These are phyloP conservation scores for Penicillium sp. DNA, from an alignment of 2,329 filamentous ascomycete species.

Conservation along the genomic window DNA sequence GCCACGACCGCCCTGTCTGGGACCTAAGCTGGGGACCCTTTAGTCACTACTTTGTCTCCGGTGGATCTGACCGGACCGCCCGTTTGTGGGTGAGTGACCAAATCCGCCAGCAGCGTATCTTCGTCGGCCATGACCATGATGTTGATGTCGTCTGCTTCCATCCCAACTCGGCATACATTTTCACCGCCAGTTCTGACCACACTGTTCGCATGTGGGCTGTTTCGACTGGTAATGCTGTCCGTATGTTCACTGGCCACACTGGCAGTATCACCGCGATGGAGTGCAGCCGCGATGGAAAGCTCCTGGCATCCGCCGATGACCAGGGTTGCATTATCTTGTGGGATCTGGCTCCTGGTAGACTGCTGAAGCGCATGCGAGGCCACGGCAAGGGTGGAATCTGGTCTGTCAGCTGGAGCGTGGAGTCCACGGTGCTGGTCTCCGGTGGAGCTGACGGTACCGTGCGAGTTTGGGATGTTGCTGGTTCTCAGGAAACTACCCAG, in stretches of 20 bases:
- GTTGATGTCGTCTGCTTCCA: slow-evolving; percentile 94
- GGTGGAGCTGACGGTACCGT: slow-evolving; percentile 91
- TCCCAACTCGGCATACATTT: slow-evolving; percentile 88
- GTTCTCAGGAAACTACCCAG: slow-evolving; percentile 61
- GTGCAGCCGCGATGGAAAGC: slow-evolving; percentile 82
- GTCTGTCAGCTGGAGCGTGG: slow-evolving; percentile 88
- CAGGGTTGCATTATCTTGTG: slow-evolving; percentile 89
- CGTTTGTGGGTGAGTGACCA: slow-evolving; percentile 92
- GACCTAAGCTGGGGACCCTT: slow-evolving; percentile 86
- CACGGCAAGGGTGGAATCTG: slow-evolving; percentile 93
- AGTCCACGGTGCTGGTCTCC: slow-evolving; percentile 85
- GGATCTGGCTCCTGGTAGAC: slow-evolving; percentile 82
- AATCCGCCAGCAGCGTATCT: slow-evolving; percentile 80
- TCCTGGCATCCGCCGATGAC: slow-evolving; percentile 86
- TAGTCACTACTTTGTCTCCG: slow-evolving; percentile 90
- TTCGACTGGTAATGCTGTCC: slow-evolving; percentile 79
- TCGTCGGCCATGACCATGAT: slow-evolving; percentile 88
- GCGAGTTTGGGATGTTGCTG: slow-evolving; percentile 85
- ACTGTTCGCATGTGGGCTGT: slow-evolving; percentile 97
- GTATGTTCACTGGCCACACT: slow-evolving; percentile 87
- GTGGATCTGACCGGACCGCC: slow-evolving; percentile 83
- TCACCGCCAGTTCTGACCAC: slow-evolving; percentile 89
- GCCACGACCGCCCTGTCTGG: slow-evolving; percentile 86
- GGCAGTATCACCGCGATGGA: slow-evolving; percentile 82
- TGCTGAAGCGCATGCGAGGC: slow-evolving; percentile 88